Evolutionary conservation across 139 green algal genomes (phyloP).

Genomic region (Chlorella sorokiniana): DNA sequence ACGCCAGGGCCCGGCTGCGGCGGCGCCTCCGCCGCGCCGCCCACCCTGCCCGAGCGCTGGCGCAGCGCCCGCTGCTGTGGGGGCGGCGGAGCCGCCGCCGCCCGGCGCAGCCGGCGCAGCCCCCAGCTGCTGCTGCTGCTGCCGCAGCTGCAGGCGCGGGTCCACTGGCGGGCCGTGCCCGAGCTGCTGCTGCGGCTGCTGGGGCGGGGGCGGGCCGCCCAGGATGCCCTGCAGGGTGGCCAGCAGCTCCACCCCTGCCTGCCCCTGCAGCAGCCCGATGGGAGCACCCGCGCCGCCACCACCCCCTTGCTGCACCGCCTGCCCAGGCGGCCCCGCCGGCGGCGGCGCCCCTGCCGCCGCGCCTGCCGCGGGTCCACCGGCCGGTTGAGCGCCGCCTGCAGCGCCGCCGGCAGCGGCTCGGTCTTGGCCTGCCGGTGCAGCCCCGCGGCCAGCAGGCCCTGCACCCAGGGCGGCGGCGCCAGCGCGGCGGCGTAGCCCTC

Average conservation of each 20-base stretch:
- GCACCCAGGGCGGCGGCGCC: slow-evolving; percentile 14
- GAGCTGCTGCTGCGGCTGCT: neutral
- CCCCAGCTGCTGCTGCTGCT: neutral
- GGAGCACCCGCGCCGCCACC: neutral
- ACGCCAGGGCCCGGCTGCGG: neutral
- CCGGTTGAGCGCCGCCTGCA: slow-evolving; percentile 6
- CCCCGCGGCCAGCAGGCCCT: neutral
- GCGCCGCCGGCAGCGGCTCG: neutral
- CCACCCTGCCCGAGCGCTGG: slow-evolving; percentile 3
- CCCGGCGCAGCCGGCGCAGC: neutral
- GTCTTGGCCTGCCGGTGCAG: neutral
- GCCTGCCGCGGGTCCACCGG: neutral
- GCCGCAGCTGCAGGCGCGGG: slow-evolving; percentile 3
- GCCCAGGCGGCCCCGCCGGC: neutral
- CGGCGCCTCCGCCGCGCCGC: neutral
- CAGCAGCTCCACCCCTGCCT: neutral
- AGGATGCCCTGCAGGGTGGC: neutral
- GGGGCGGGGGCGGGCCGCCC: neutral
- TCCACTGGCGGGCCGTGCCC: neutral
- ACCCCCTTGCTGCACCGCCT: neutral
- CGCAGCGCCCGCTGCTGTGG: slow-evolving; percentile 8
- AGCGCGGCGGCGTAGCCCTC: slow-evolving; percentile 10
- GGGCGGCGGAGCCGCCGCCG: neutral
- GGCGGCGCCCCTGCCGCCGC: neutral
- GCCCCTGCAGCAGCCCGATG: neutral